A percentile compares a stretch with the other conserved stretches of the same genome.
Conservation (phyloP, 2,329 filamentous ascomycete species). For the Triangularia setosa region DNA sequence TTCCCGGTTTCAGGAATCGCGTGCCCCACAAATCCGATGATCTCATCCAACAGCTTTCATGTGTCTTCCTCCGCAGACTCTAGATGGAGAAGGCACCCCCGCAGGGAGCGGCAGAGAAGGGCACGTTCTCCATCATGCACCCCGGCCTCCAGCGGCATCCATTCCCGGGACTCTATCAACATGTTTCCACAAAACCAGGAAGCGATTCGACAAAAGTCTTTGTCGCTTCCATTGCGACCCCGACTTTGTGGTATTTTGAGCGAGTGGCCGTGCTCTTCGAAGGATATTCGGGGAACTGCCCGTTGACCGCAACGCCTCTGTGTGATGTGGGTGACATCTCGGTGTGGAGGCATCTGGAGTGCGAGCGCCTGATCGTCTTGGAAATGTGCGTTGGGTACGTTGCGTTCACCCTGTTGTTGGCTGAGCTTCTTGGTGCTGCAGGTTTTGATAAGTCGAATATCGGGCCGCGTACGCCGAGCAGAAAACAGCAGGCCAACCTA, state of each 20-base stretch:
- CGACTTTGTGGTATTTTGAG: background rate
- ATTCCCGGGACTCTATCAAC: background rate
- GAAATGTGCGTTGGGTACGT: background rate
- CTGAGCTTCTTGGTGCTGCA: background rate
- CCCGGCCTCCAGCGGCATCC: background rate
- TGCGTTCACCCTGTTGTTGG: background rate
- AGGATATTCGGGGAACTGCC: background rate
- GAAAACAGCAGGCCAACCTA: background rate
- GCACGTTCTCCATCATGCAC: background rate
- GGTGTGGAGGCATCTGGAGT: background rate
- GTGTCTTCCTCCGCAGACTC: background rate
- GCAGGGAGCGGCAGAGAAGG: background rate
- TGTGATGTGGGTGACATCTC: background rate
- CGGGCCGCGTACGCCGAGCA: constrained; percentile 1
- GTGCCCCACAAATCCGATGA: background rate
- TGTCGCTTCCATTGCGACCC: background rate
- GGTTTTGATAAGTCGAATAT: background rate
- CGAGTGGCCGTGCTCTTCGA: background rate
- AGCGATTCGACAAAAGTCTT: background rate
- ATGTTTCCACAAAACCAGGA: background rate
- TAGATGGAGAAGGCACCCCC: constrained; percentile 3
- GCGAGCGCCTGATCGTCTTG: background rate
- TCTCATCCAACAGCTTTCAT: constrained; percentile 1
- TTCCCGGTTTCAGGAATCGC: constrained; percentile 5
- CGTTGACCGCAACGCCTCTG: background rate